Evolutionary conservation across 1,139 yeast genomes (phyloP), one percentile per base, ranked within the genome.

Genomic region (Saccharomyces uvarum): DNA sequence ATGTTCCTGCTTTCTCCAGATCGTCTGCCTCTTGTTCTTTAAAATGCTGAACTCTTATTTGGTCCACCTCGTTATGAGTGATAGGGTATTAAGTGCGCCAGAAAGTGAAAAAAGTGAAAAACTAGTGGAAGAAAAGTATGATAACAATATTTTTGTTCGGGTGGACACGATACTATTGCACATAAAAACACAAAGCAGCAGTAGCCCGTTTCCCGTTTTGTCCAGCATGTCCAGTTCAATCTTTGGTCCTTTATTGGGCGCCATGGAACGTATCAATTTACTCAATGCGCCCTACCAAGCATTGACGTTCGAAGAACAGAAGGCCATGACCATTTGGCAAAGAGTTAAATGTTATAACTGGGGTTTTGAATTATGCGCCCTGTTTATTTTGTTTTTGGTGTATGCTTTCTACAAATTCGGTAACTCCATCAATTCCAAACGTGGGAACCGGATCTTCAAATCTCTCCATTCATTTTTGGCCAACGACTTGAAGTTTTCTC

Each of bases 291-390:
- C 69, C 13, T 80, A 75, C 65, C 58, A 69, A 52, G 63, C 74
- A 33, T 72, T 76, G 61, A 69, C 85, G 11, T 65, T 73, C 50
- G 84, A 81, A 26, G 84, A 83, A 61, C 76, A 83, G 58, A 71
- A 72, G 50, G 73, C 69, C 4, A 71, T 84, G 79, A 68, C 81
- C 0, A 42, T 85, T 48, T 53, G 72, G 49, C 75, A 82, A 61
- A 79, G 93, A 67, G 21, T 72, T 19, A 62, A 57, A 49, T 52
- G 57, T 1, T 73, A 85, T 69, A 82, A 87, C 69, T 93, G 97
- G 97, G 76, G 76, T 51, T 77, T 86, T 65, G 99, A 93, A 74
- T 50, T 75, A 28, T 65, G 79, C 58, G 80, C 88, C 27, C 47
- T 86, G 28, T 77, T 73, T 7, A 71, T 84, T 56, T 78, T 86